Percentiles rank a stretch among this genome's conserved stretches.
phyloP scores from a whole-genome alignment of 371 early-diverging fungal genomes.

The Nematocida ironsii region DNA sequence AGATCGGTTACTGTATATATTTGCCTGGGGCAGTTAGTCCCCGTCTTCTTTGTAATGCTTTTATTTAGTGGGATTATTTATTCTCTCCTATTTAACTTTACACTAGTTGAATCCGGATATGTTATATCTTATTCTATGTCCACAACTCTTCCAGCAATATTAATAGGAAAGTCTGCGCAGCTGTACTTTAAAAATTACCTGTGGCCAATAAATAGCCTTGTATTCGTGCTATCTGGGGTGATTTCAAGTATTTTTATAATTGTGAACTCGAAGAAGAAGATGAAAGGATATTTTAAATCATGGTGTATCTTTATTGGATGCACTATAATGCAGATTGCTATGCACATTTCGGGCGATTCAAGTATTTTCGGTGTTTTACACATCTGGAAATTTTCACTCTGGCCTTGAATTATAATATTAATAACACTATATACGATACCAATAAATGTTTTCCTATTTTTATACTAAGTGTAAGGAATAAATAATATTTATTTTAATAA shows the following conservation, averaged over 20 bases:
- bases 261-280: not conserved
- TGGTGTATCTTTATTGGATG: not conserved
- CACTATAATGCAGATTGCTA: not conserved
- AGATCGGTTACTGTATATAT: not conserved
- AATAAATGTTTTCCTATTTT: too few species aligned
- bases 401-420: too few species aligned
- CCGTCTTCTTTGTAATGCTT: not conserved
- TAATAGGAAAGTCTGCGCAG: slow-evolving; percentile 4
- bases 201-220: not conserved
- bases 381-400: not conserved
- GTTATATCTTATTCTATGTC: slow-evolving; percentile 31
- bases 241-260: not conserved
- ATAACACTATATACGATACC: too few species aligned
- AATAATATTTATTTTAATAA: too few species aligned
- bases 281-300: not conserved
- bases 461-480: too few species aligned
- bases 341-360: not conserved
- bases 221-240: not conserved
- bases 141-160: slow-evolving; percentile 7
- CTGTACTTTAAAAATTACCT: not conserved
- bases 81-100: slow-evolving; percentile 4
- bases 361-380: not conserved
- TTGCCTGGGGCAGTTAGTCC: not conserved
- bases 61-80: not conserved
- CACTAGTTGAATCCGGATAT: slow-evolving; percentile 2